Percentiles rank a stretch among this genome's conserved stretches.
Evolutionary conservation across 768 basidiomycete species (phyloP).

Genomic region (Plicaturopsis crispa): DNA sequence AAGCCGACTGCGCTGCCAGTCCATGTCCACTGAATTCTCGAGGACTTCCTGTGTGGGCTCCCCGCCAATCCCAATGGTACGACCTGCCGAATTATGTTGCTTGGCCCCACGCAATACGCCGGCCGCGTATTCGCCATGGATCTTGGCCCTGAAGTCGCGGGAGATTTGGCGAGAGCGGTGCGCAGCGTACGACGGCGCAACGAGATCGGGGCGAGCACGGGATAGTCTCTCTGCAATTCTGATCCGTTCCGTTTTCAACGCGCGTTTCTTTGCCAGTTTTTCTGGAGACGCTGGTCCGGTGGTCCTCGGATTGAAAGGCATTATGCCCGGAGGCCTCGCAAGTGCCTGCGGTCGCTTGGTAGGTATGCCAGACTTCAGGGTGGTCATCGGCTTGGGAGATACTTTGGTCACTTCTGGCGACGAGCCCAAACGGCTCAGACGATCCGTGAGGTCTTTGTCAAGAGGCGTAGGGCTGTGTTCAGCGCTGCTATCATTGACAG

Average conservation of each 20-base stretch:
- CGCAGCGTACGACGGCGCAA: conserved; percentile 20
- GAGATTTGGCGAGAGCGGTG: conserved; percentile 18
- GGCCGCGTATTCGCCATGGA: not conserved
- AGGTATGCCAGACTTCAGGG: not conserved
- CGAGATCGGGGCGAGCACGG: conserved; percentile 35
- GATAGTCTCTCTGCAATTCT: conserved; percentile 32
- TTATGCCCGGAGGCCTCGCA: not conserved
- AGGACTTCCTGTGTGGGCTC: not conserved
- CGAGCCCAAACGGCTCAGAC: not conserved
- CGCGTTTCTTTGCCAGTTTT: not conserved
- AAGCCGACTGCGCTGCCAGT: conserved; percentile 19
- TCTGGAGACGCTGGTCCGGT: not conserved
- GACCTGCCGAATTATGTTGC: not conserved
- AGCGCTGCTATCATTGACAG: no score
- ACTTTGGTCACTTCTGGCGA: not conserved
- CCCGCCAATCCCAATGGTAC: not conserved
- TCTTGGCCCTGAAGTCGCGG: conserved; percentile 5
- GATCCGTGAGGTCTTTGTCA: no score
- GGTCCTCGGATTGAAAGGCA: not conserved
- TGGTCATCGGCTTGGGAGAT: not conserved
- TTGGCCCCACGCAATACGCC: conserved; percentile 6
- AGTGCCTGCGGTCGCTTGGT: not conserved
- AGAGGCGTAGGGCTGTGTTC: no score
- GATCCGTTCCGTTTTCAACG: conserved; percentile 11
- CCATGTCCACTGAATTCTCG: conserved; percentile 4